A percentile compares a stretch with the other conserved stretches of the same genome.
These are phyloP conservation scores for Neofusicoccum ribis DNA, from an alignment of 2,329 filamentous ascomycete species.

Conservation along the genomic window DNA sequence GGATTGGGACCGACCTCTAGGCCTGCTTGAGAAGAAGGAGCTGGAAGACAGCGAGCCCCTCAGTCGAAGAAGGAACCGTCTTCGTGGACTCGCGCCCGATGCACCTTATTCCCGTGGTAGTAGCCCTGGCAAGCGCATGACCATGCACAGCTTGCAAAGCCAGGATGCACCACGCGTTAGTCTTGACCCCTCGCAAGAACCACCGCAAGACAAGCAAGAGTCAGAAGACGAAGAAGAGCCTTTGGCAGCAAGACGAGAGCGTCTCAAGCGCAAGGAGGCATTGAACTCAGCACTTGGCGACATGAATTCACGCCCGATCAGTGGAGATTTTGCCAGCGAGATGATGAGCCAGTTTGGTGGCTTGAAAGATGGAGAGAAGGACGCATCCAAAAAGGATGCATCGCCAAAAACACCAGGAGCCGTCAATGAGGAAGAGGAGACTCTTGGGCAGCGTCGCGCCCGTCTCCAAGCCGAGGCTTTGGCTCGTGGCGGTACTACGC, in stretches of 20 bases:
- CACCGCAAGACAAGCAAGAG: constrained; percentile 31
- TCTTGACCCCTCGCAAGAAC: neutral
- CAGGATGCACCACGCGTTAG: neutral
- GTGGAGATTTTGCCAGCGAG: constrained; percentile 67
- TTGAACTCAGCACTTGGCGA: constrained; percentile 46
- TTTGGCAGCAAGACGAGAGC: constrained; percentile 63
- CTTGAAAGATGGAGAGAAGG: constrained; percentile 29
- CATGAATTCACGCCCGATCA: constrained; percentile 54
- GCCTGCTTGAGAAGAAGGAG: constrained; percentile 76
- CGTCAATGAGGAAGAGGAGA: constrained; percentile 64
- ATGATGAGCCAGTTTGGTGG: constrained; percentile 55
- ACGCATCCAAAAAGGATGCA: constrained; percentile 23
- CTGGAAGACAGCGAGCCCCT: constrained; percentile 92
- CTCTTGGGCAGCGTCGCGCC: constrained; percentile 72
- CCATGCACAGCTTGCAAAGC: neutral
- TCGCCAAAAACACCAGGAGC: constrained; percentile 27
- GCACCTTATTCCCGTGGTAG: constrained; percentile 22
- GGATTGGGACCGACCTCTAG: constrained; percentile 64
- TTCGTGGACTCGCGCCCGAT: constrained; percentile 62
- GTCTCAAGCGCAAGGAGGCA: constrained; percentile 62
- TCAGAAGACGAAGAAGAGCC: constrained; percentile 60
- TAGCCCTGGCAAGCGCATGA: constrained; percentile 27
- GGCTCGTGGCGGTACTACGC: constrained; percentile 41
- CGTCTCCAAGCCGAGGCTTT: constrained; percentile 67
- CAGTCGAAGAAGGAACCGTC: constrained; percentile 71